phyloP scores from a whole-genome alignment of 306 rosid species.

The Echinosophora koreensis region DNA sequence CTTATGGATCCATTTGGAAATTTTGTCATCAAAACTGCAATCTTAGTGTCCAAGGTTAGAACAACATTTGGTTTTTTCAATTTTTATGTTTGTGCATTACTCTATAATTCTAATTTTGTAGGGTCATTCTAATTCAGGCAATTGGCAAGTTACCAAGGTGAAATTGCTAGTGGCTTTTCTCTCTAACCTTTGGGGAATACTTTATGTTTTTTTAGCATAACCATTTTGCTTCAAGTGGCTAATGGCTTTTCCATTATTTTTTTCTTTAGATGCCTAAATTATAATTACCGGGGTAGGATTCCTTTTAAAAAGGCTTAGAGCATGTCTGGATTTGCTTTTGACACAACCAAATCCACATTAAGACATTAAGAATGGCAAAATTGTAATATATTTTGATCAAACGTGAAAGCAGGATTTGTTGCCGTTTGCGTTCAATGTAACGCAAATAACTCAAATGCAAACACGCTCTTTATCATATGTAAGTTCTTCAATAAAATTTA shows the following conservation, averaged over 20 bases:
- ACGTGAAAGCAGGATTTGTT: too few relatives aligned
- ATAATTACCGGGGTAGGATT: background rate
- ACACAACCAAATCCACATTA: too few relatives aligned
- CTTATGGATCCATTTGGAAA: conserved; percentile 63
- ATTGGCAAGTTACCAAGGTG: background rate
- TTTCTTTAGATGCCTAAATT: background rate
- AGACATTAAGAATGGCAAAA: too few relatives aligned
- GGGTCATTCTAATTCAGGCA: background rate
- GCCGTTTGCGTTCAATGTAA: too few relatives aligned
- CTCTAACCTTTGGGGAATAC: background rate
- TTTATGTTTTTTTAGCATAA: background rate
- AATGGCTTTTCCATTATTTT: too few relatives aligned
- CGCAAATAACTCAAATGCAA: too few relatives aligned
- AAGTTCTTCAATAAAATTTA: background rate
- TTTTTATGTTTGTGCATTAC: background rate
- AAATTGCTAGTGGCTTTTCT: background rate
- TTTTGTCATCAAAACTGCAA: conserved; percentile 62
- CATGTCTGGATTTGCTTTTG: too few relatives aligned
- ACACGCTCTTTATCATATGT: background rate
- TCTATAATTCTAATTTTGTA: background rate
- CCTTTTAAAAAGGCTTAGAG: background rate
- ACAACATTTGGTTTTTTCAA: background rate
- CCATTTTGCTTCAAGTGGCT: background rate
- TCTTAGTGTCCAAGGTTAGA: conserved; percentile 58
- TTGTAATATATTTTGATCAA: too few relatives aligned